Percentiles rank a stretch among this genome's conserved stretches.
These are phyloP conservation scores for Xylariaceae sp. DNA, from an alignment of 2,329 filamentous ascomycete species.

Conservation along the genomic window DNA sequence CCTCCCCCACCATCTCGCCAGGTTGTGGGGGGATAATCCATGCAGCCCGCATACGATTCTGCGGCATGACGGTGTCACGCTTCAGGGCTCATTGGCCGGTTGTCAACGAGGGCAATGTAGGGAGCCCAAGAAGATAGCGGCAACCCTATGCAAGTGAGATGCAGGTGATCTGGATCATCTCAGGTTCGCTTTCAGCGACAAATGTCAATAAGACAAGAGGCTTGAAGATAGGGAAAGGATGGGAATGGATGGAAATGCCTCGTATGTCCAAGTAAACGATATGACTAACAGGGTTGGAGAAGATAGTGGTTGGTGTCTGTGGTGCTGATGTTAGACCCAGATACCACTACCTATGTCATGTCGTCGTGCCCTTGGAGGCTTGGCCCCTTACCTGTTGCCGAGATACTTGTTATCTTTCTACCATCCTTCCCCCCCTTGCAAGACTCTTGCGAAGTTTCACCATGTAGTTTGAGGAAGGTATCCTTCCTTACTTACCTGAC, in stretches of 20 bases:
- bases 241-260: conserved; percentile 9
- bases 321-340: neutral
- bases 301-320: neutral
- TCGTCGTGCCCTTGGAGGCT: neutral
- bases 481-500: neutral
- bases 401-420: neutral
- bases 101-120: neutral
- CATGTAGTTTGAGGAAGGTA: neutral
- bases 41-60: neutral
- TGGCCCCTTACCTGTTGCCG: neutral
- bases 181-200: neutral
- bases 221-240: neutral
- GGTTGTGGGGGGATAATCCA: neutral
- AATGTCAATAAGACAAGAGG: neutral
- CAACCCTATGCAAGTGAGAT: neutral
- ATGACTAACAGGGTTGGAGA: neutral
- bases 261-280: conserved; percentile 15
- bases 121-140: neutral
- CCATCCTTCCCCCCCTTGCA: neutral
- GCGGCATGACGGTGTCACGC: neutral
- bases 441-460: neutral
- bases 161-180: neutral
- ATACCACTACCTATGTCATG: neutral
- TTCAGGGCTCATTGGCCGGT: neutral
- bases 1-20: neutral